Conservation (phyloP, 345 rosid species). For the Eucalyptus marginata region DNA sequence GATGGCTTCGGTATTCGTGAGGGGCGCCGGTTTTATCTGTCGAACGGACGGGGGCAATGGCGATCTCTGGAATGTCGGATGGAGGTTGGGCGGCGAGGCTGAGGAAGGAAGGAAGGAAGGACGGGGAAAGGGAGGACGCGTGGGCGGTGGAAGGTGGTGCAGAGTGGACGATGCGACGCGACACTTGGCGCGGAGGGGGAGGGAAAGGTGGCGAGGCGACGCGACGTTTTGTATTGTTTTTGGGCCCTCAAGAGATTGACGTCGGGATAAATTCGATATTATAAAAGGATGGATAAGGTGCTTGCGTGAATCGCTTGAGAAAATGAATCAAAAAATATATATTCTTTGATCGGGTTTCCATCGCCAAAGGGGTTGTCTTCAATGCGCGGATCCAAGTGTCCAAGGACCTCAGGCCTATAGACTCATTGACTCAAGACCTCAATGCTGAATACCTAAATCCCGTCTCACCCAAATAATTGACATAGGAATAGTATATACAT, state of each 20-base stretch:
- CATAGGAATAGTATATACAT: background rate
- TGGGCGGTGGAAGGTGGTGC: conserved; percentile 12
- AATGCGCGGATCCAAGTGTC: background rate
- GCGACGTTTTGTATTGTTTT: too few species aligned
- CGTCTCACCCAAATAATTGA: background rate
- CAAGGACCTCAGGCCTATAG: background rate
- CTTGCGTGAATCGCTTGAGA: background rate
- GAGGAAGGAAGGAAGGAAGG: background rate
- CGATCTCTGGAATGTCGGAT: background rate
- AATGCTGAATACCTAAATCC: background rate
- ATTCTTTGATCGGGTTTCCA: too few species aligned
- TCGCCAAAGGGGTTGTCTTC: too few species aligned
- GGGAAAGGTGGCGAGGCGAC: background rate
- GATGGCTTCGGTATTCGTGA: background rate
- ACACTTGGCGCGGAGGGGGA: conserved; percentile 5
- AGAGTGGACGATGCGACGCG: background rate
- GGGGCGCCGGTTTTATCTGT: background rate
- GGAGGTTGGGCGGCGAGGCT: background rate
- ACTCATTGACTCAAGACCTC: background rate
- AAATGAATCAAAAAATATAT: too few species aligned
- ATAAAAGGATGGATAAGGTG: background rate
- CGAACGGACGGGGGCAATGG: background rate
- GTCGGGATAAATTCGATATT: background rate
- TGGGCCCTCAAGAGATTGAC: background rate
- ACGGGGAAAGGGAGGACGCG: conserved; percentile 6